Evolutionary conservation across 805 yeast species (phyloP).

Genomic region (Candida stauntonica): DNA sequence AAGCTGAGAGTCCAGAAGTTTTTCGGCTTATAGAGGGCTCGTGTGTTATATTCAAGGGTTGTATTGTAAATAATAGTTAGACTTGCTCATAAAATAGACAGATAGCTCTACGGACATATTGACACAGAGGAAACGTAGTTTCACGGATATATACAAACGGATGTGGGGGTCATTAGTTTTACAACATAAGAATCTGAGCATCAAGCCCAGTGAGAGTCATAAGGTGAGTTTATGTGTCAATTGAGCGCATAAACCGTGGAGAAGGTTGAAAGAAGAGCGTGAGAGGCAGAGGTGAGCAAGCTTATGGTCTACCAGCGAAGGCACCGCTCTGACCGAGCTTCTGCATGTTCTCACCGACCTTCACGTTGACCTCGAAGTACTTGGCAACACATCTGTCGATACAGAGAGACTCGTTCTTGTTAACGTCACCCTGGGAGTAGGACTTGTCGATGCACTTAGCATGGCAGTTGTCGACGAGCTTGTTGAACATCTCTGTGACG

Average conservation of each 20-base stretch:
- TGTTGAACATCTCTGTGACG: conserved; percentile 97
- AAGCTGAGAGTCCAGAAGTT: conserved; percentile 62
- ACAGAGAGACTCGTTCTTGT: conserved; percentile 79
- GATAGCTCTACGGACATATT: too few relatives aligned
- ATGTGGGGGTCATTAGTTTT: conserved; percentile 1
- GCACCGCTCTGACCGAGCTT: conserved; percentile 43
- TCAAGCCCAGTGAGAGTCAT: conserved; percentile 1
- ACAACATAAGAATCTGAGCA: neutral
- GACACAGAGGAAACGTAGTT: neutral
- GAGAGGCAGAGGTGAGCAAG: too few relatives aligned
- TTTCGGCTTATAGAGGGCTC: conserved; percentile 49
- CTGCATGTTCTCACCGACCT: conserved; percentile 81
- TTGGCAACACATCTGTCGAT: conserved; percentile 94
- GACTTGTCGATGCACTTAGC: conserved; percentile 66
- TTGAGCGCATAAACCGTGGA: neutral
- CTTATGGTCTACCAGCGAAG: conserved; percentile 29
- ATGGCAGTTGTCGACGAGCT: conserved; percentile 85
- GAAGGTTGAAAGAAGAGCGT: neutral
- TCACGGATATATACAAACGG: neutral
- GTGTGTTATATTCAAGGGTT: too few relatives aligned
- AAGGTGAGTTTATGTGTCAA: neutral
- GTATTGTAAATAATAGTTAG: too few relatives aligned
- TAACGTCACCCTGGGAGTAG: conserved; percentile 70
- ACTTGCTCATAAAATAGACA: conserved; percentile 1
- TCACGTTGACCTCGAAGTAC: conserved; percentile 90